Percentiles rank a stretch among this genome's conserved stretches.
Evolutionary conservation across 1,139 yeast genomes (phyloP).

Genomic region (Debaryomyces psychrophilus): DNA sequence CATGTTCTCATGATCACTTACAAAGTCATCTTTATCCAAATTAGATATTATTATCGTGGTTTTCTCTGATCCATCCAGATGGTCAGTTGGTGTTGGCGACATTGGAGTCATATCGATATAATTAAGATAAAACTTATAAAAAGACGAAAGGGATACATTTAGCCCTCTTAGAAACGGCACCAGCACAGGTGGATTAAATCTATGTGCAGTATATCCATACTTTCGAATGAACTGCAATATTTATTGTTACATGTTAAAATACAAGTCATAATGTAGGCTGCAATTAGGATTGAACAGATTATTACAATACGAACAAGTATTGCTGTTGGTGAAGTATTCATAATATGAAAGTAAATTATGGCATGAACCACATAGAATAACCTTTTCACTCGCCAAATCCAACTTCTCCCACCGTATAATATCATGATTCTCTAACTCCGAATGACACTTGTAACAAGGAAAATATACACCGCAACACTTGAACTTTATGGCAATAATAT

Average conservation of each 20-base stretch:
- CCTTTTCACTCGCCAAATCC: conserved; percentile 22
- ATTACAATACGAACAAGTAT: conserved; percentile 30
- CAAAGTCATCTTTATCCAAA: conserved; percentile 36
- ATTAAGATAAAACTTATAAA: background rate
- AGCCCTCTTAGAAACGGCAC: background rate
- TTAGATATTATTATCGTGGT: conserved; percentile 46
- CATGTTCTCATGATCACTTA: conserved; percentile 17
- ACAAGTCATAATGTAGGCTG: conserved; percentile 38
- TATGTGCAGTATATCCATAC: conserved; percentile 3
- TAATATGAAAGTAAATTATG: conserved; percentile 30
- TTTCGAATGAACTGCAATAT: background rate
- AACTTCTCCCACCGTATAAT: conserved; percentile 22
- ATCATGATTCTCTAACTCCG: conserved; percentile 22
- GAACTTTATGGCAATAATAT: conserved; percentile 48
- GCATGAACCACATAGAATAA: conserved; percentile 45
- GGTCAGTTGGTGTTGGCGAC: conserved; percentile 6
- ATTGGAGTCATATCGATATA: background rate
- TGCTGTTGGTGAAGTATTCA: conserved; percentile 24
- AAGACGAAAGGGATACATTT: background rate
- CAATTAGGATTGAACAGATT: conserved; percentile 44
- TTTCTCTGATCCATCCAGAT: conserved; percentile 15
- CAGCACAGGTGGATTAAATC: background rate
- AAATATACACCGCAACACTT: conserved; percentile 41
- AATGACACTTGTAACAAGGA: conserved; percentile 48
- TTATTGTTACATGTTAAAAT: conserved; percentile 28